Conservation (phyloP, 805 yeast species). For the Saccharomycodes ludwigii region DNA sequence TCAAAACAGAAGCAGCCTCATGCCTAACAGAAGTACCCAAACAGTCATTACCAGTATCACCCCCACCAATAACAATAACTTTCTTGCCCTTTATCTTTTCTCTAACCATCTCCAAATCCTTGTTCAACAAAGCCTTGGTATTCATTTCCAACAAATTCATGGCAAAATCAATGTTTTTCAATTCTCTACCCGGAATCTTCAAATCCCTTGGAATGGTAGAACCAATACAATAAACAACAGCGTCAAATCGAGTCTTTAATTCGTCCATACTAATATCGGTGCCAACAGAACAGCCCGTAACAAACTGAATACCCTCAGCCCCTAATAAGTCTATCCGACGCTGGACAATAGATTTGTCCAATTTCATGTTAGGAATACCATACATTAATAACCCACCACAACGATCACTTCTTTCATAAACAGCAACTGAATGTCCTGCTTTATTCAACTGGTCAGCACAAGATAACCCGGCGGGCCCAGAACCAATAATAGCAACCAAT, state of each 20-base stretch:
- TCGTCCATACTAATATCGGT: conserved; percentile 66
- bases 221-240: conserved; percentile 86
- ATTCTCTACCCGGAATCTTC: conserved; percentile 85
- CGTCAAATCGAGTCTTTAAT: conserved; percentile 55
- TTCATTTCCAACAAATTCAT: conserved; percentile 83
- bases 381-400: conserved; percentile 97
- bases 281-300: conserved; percentile 71
- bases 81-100: conserved; percentile 67
- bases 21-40: conserved; percentile 95
- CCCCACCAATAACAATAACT: conserved; percentile 97
- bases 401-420: conserved; percentile 88
- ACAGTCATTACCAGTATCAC: conserved; percentile 99
- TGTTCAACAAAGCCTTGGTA: conserved; percentile 80
- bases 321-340: conserved; percentile 84
- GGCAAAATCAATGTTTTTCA: conserved; percentile 85
- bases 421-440: conserved; percentile 89
- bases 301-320: conserved; percentile 79
- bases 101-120: conserved; percentile 66
- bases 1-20: conserved; percentile 87
- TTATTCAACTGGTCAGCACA: conserved; percentile 94
- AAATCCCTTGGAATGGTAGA: conserved; percentile 94
- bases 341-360: conserved; percentile 85
- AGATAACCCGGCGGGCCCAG: conserved; percentile 96
- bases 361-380: conserved; percentile 98
- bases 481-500: conserved; percentile 77